Evolutionary conservation across 257 asterid species (phyloP), one percentile per base, ranked within the genome.

Genomic region (Nemophila menziesii): DNA sequence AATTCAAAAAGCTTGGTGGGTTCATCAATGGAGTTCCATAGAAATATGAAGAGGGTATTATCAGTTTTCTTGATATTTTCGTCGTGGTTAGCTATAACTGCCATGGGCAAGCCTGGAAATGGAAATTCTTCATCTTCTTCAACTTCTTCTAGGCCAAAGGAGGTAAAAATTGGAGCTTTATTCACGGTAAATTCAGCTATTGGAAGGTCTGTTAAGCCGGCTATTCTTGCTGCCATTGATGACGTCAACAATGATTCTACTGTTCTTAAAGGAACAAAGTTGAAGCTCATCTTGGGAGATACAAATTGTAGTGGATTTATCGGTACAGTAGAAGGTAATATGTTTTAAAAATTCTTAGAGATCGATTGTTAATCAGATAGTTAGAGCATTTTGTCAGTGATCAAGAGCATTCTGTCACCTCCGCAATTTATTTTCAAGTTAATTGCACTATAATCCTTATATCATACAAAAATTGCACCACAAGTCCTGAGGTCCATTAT

Each of bases 301-400:
- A 81, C 92, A 2, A 78, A 78, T 37, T 81, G 86, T 77, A 81
- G 92, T 59, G 80, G 86, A 2, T 81, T 75, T 57, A 44, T 81
- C 48, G 93, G 83, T 21, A 75, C 73, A 8, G 61, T 78, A 55
- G 90, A 78, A 61, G 90, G 93, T 81, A 67, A 34, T 21, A 29
- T 29, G 8, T 2, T 13, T 2, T 24, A 4, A 4, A 9, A 24
- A 4, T 24, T 24, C 6, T 4, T 24, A 4, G 6, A 24, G 9
- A 4, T 29, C 12, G 8, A 10, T 29, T 29, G 36, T 13, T 29
- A 29, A 29, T 2, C 12, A 29, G 9, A 29, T 7, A 26, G 7
- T 29, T 29, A 13, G 12, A 29, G 36, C 36, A 29, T 9, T 24
- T 24, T 24, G 33, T 24, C 4, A 24, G 6, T 4, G 4, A 4